Evolutionary conservation across 192 early-diverging fungal genomes (phyloP), one percentile per base, ranked within the genome.

Genomic region (Coemansia sp.): DNA sequence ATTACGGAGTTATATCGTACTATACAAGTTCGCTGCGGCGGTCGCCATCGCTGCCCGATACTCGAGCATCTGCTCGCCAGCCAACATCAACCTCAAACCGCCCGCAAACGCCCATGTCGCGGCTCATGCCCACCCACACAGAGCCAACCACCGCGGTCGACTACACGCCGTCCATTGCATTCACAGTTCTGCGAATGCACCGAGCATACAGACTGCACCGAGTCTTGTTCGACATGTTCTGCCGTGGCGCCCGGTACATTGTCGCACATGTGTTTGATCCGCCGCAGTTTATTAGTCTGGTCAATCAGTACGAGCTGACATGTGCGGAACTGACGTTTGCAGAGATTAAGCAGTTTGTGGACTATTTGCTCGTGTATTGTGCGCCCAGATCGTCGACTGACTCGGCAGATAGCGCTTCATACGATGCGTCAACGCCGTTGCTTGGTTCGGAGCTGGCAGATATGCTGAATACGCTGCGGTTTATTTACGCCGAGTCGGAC

Each of bases 191-290:
- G 54, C 71, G 77, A 5, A 58, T 74, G 65, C 71, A 79, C 49
- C 50, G 55, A 8, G 77, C 68, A 11, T 79, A 68, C 22, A 39
- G 65, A 5, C 61, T 74, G 24, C 77, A 79, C 39, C 49, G 52
- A 8, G 63, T 66, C 0, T 2, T 79, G n/a, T 60, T 79, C 17
- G 52, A 74, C 59, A 74, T 79, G 10, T 74, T 79, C 48, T 62
- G 72, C 48, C 57, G 72, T 3, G 72, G 72, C 9, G 77, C 67
- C 12, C 45, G 32, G 15, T 74, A 79, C 27, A 15, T 79, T 10
- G 71, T 79, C 4, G 54, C 77, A 0, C 59, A 17, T 19, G 17
- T 35, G 10, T 79, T 79, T 49, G 62, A 59, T 17, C 72, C 65
- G 4, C 47, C 43, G 0, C 47, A 54, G 21, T 79, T 79, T 65